A percentile compares a stretch with the other conserved stretches of the same genome.
phyloP scores from a whole-genome alignment of 352 stramenopile genomes.

The Plasmopara viticola region DNA sequence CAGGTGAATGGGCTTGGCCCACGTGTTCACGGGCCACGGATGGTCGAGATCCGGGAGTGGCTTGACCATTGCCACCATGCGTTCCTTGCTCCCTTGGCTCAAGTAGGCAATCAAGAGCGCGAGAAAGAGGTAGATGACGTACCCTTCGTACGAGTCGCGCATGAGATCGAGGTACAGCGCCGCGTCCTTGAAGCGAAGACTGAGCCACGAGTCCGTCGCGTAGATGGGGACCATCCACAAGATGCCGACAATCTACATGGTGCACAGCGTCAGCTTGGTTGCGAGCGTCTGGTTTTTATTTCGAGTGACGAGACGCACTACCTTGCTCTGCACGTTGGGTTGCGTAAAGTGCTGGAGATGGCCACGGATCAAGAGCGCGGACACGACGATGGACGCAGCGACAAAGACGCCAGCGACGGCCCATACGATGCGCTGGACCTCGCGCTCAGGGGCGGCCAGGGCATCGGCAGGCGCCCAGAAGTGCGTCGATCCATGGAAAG shows the following conservation, averaged over 20 bases:
- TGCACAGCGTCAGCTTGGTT: too few species aligned
- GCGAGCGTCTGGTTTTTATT: too few species aligned
- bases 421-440: constrained; percentile 71
- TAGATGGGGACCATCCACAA: constrained; percentile 99
- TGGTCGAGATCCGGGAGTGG: constrained; percentile 63
- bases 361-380: constrained; percentile 85
- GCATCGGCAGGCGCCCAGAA: constrained; percentile 20
- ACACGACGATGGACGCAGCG: constrained; percentile 80
- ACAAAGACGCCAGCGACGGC: constrained; percentile 89
- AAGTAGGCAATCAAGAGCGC: constrained; percentile 95
- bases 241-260: constrained; percentile 91
- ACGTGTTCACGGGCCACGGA: constrained; percentile 68
- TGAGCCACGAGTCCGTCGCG: constrained; percentile 94
- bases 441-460: constrained; percentile 36
- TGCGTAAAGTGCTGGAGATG: constrained; percentile 91
- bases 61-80: constrained; percentile 47
- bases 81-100: constrained; percentile 86
- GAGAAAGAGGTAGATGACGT: constrained; percentile 97
- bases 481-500: constrained; percentile 6
- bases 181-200: constrained; percentile 91
- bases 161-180: constrained; percentile 91
- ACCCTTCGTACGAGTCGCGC: constrained; percentile 97
- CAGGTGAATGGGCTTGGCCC: constrained; percentile 65
- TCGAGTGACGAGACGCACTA: constrained; percentile 15
- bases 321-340: constrained; percentile 93